Base-by-base conservation (phyloP, 2,329 filamentous ascomycete species). In the Colletotrichum scovillei region DNA sequence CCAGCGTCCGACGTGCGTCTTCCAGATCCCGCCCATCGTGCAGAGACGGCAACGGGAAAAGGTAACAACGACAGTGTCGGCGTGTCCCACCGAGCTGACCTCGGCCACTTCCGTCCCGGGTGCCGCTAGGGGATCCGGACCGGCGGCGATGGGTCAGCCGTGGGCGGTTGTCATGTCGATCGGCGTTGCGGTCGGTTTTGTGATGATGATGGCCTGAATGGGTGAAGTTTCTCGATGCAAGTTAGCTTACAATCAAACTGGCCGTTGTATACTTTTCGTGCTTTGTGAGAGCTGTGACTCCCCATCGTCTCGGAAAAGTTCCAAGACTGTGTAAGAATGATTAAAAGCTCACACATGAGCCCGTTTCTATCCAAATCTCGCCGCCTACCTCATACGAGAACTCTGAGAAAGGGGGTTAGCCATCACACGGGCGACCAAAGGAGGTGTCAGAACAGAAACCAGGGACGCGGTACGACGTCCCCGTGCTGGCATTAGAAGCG, bases 401-500 rank as follows among this genome's bases (percentile, higher is more conserved):
- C 19, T 30, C 7, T 22, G 22, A 53, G 12, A 35, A n/a, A 49
- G 19, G 19, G 3, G 19, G 24, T 24, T 22, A 38, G 52, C 52
- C 42, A 63, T 32, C 30, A 30, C 58, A 9, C 49, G 14, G 19
- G 49, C 12, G 32, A 28, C n/a, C 14, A 6, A 53, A 22, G 30
- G 14, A 19, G 9, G 24, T 14, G 32, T 73, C 57, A 74, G 69
- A 74, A 72, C 72, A 68, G 72, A 74, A 49, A 74, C 12, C 67
- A 63, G 72, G 69, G 68, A 63, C 72, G 69, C 63, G 58, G 72
- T 74, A 74, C 72, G 63, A 72, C 72, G 68, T 72, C 68, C 68
- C 72, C 59, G 68, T 74, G 68, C 72, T 74, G 72, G 67, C 62
- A 74, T 74, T 74, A 74, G 58, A 74, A 73, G 56, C 63, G 58